Conservation (phyloP, 257 asterid genomes). For the Fraxinus cuspidata region DNA sequence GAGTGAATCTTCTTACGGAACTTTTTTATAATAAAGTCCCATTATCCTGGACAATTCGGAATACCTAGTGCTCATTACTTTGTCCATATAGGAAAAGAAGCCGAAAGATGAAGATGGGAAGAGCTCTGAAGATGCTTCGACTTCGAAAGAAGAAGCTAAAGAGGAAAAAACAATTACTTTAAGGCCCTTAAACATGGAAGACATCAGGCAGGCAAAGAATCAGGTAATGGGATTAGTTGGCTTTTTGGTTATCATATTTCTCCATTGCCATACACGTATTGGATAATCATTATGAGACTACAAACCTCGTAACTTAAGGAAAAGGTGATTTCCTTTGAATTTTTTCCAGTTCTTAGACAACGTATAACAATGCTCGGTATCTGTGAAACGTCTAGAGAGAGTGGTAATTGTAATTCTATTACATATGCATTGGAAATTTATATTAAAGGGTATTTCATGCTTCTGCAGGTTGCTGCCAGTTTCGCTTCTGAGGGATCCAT, state of each 20-base stretch:
- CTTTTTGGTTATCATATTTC: background rate
- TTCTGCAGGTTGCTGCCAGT: conserved; percentile 86
- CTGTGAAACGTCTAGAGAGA: background rate
- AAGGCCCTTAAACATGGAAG: conserved; percentile 90
- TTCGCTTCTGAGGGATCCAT: conserved; percentile 88
- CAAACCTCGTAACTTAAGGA: no score
- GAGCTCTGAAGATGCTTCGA: conserved; percentile 45
- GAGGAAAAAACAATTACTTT: conserved; percentile 59
- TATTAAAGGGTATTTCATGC: background rate
- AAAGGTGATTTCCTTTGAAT: no score
- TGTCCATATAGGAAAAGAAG: conserved; percentile 53
- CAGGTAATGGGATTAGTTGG: conserved; percentile 53
- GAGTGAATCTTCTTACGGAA: no score
- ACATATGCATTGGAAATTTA: background rate
- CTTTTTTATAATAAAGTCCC: no score
- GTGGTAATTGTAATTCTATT: background rate
- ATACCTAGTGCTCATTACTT: conserved; percentile 13
- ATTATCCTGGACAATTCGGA: background rate
- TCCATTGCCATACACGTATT: no score
- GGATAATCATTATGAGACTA: no score
- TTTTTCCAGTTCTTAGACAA: background rate
- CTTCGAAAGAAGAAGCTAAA: conserved; percentile 45
- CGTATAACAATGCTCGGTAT: background rate
- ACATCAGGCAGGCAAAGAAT: conserved; percentile 80
- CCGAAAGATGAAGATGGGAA: conserved; percentile 43